Evolutionary conservation across 805 yeast genomes (phyloP).

Genomic region (Cephaloascus albidus): DNA sequence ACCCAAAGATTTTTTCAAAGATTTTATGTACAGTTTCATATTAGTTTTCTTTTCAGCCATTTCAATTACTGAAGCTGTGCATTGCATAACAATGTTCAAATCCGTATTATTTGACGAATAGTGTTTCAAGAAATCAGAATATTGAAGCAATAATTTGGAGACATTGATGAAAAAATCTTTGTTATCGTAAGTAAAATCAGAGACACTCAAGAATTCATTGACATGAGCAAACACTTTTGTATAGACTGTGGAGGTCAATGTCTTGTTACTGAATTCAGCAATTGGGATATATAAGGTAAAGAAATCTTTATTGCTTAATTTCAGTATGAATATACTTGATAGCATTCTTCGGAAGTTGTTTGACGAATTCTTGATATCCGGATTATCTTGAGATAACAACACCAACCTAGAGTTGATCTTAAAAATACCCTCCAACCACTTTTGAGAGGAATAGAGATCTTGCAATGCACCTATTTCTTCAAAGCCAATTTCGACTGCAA

Average conservation of each 20-base stretch:
- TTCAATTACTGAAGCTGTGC: constrained; percentile 24
- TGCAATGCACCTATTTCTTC: constrained; percentile 12
- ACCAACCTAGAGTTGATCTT: constrained; percentile 17
- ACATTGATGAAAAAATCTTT: constrained; percentile 6
- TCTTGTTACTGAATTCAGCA: constrained; percentile 23
- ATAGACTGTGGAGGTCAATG: constrained; percentile 22
- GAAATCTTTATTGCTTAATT: constrained; percentile 9
- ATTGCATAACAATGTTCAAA: constrained; percentile 8
- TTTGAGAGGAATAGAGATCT: constrained; percentile 16
- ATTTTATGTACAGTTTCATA: constrained; percentile 4
- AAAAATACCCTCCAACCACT: constrained; percentile 23
- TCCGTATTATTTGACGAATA: constrained; percentile 5
- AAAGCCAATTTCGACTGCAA: constrained; percentile 18
- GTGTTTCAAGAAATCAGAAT: constrained; percentile 4
- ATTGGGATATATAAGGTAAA: constrained; percentile 14
- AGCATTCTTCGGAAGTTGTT: constrained; percentile 21
- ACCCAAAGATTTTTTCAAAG: constrained; percentile 17
- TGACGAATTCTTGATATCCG: constrained; percentile 15
- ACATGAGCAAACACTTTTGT: constrained; percentile 26
- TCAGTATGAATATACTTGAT: constrained; percentile 25
- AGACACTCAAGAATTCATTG: constrained; percentile 18
- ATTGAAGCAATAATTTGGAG: constrained; percentile 10
- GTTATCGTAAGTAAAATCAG: constrained; percentile 18
- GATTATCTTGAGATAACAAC: constrained; percentile 18
- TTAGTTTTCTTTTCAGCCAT: constrained; percentile 5